Base-by-base conservation (phyloP, 2,329 filamentous ascomycete species). In the Penicillium sp. region DNA sequence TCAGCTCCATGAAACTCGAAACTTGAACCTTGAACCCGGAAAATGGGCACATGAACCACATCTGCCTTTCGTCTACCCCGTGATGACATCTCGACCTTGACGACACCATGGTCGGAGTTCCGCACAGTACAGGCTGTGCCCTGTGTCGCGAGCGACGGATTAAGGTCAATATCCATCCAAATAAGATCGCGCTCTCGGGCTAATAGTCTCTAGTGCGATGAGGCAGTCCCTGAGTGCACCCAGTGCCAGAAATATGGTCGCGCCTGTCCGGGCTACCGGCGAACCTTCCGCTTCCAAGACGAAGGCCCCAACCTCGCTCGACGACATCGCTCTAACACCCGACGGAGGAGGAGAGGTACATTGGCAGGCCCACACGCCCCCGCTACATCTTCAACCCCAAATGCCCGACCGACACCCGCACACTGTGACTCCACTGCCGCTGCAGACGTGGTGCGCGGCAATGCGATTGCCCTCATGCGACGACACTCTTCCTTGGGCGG, bases 91-190 rank as follows among this genome's bases (percentile, higher is more conserved):
- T 40, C 31, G 35, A 38, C 12, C 24, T 26, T 48, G 38, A 34
- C 49, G 38, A 34, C 45, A 61, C 52, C 45, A 72, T 72, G 69
- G 69, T 71, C 43, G 69, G 69, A 33, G 64, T 71, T 45, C 69
- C 69, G 43, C 62, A 69, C 48, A 71, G 69, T 55, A 71, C 66
- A 58, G 69, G 68, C 35, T 72, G 69, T 59, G 55, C 65, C 48
- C 63, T 67, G 28, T 72, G 69, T 54, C 68, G 68, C 19, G 63
- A 68, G 53, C 62, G 69, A 49, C 66, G 67, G 21, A 66, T 72
- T 44, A 70, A 66, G 60, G 67, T 64, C 45, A 60, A 59, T 55
- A 21, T 26, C 13, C 28, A 45, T 37, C 45, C 35, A 40, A 10
- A 9, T 15, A 29, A 17, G 6, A 19, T 40, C 12, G 10, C 19